Base-by-base conservation (phyloP, 1,139 yeast genomes). In the Geotrichum cucujoidarum region DNA sequence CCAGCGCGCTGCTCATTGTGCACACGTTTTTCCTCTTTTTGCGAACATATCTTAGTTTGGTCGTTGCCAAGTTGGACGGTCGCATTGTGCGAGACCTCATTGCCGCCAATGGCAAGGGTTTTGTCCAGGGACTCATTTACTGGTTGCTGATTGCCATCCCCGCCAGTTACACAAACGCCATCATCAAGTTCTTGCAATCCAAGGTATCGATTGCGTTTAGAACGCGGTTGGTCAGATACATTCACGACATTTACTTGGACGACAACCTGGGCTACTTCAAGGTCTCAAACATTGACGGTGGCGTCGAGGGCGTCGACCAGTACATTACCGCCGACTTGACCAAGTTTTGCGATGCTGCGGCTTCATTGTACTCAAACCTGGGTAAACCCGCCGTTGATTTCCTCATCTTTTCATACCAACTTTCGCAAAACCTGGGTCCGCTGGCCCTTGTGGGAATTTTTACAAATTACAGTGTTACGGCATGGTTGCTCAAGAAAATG, bases 81-180 rank as follows among this genome's bases (percentile, higher is more conserved):
- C 92, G 86, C 62, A 84, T 90, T 47, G 96, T 89, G 41, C 83
- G 87, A 63, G 94, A 89, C 64, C 77, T 90, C 62, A 88, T 90
- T 59, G 84, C 90, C 30, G 90, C 89, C 14, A 80, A 84, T 57
- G 89, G 92, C 6, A 77, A 72, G 56, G 83, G 83, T 52, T 89
- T 90, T 59, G 64, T 81, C 38, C 73, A 87, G 55, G 96, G 90
- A 61, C 72, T 90, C 64, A 75, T 80, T 11, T 84, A 85, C 65
- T 90, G 97, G 97, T 76, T 90, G 52, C 69, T 86, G 54, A 80
- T 90, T 62, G 97, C 97, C 0, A 81, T 89, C 56, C 97, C 97
- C 1, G 95, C 97, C 0, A 83, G 95, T 2, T 90, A 88, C 64
- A 86, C 96, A 20, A 90, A 90, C 66, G 85, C 95, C 43, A 90